Evolutionary conservation across 2,329 filamentous ascomycete genomes (phyloP), one percentile per base, ranked within the genome.

Genomic region (Aureobasidium sp.): DNA sequence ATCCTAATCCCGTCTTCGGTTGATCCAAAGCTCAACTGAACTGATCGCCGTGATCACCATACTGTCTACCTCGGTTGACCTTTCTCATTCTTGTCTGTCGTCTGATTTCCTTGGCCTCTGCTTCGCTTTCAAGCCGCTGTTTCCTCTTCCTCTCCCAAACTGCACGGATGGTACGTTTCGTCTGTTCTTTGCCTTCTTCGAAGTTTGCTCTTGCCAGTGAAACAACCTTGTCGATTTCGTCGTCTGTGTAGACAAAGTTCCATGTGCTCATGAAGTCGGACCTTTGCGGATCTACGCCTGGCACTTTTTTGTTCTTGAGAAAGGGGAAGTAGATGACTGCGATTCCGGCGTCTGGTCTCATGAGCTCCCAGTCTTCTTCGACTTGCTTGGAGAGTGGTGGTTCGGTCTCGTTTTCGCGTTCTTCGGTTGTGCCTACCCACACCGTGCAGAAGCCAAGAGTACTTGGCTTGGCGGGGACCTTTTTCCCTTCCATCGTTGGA

Each of bases 211-310:
- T 78, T 1, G 93, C 90, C 24, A 98, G 77, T 4, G 79, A 77
- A 2, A 95, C 85, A 0, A 95, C 89, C 22, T 81, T 80, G 61
- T 97, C 90, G 49, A 98, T 83, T 68, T 98, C 85, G 54, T 93
- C 84, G 0, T 90, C 85, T 2, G 87, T 94, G 68, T 97, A 98
- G 25, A 96, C 84, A 66, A 97, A 97, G 66, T 98, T 98, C 93
- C 93, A 98, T 0, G 93, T 98, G 60, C 83, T 88, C 74, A 97
- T 82, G 69, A 90, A 97, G 56, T 95, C 89, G 50, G 81, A 86
- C 2, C 79, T 80, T 21, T 84, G 83, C 0, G 93, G 93, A 60
- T 95, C 86, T n/a, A 97, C 85, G 38, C 81, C 86, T 0, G 84
- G 79, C 0, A 89, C 85, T 56, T 85, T 85, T 0, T 84, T 79